phyloP scores from a whole-genome alignment of 441 rosid genomes.

The Gossypium aridum region DNA sequence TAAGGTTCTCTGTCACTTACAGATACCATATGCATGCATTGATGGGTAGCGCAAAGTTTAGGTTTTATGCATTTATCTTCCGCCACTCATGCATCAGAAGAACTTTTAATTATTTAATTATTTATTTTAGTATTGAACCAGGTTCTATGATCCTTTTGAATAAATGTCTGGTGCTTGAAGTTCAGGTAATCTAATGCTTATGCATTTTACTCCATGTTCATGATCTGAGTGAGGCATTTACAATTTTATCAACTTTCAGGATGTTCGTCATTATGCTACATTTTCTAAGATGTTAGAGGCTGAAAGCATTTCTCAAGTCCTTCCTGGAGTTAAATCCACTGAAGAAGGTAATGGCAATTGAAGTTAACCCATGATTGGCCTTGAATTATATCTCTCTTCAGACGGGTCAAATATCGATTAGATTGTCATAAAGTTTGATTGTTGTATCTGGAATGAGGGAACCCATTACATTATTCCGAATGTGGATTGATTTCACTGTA shows the following conservation, averaged over 20 bases:
- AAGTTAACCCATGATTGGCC: background rate
- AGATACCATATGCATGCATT: background rate
- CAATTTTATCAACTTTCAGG: conserved; percentile 37
- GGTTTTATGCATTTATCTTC: background rate
- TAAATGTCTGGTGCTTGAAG: conserved; percentile 54
- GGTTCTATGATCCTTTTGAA: conserved; percentile 53
- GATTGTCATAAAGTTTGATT: background rate
- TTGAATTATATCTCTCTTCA: background rate
- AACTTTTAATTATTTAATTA: conserved; percentile 1
- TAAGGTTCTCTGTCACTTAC: background rate
- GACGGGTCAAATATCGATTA: background rate
- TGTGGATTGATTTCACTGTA: background rate
- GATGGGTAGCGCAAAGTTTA: background rate
- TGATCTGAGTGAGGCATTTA: background rate
- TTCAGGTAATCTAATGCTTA: conserved; percentile 40
- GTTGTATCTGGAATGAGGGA: background rate
- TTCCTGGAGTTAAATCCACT: conserved; percentile 50
- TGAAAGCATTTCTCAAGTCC: conserved; percentile 51
- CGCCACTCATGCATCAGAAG: background rate
- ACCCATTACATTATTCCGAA: background rate
- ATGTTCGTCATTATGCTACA: conserved; percentile 36
- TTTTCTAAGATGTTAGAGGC: conserved; percentile 56
- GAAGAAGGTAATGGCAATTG: conserved; percentile 47
- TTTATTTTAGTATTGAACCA: conserved; percentile 35
- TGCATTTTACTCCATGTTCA: conserved; percentile 5